Evolutionary conservation across 441 rosid species (phyloP).

Genomic region (Gossypium davidsonii): DNA sequence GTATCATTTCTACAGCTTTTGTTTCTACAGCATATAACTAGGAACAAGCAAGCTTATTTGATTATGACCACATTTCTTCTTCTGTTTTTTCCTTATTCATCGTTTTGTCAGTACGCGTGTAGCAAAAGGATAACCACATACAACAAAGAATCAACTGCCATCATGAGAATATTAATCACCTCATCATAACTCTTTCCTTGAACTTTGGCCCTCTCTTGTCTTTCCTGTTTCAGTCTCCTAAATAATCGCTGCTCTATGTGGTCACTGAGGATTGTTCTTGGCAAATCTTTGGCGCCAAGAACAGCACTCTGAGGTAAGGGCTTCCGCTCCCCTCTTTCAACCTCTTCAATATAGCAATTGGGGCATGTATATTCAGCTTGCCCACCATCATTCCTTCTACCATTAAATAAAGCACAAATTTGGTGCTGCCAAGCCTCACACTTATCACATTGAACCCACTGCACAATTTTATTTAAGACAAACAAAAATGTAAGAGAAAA

Average conservation of each 20-base stretch:
- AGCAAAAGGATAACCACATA: background rate
- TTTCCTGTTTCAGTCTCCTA: constrained; percentile 75
- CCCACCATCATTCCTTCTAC: constrained; percentile 96
- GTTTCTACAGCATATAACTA: constrained; percentile 4
- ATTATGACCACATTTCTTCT: background rate
- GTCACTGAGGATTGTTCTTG: constrained; percentile 92
- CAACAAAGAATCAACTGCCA: constrained; percentile 1
- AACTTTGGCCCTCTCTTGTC: constrained; percentile 80
- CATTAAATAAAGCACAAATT: constrained; percentile 96
- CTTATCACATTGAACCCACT: constrained; percentile 99
- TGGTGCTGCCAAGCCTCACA: constrained; percentile 99
- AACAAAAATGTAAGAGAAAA: constrained; percentile 13
- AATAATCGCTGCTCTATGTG: constrained; percentile 89
- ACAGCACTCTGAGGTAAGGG: constrained; percentile 99
- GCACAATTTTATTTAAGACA: constrained; percentile 26
- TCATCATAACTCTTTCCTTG: constrained; percentile 90
- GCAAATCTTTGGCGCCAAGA: constrained; percentile 97
- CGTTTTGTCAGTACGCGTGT: background rate
- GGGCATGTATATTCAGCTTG: constrained; percentile 99
- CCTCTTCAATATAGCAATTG: constrained; percentile 84
- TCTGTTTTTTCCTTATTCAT: background rate
- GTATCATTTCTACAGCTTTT: background rate
- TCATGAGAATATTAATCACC: constrained; percentile 40
- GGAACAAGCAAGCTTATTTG: background rate
- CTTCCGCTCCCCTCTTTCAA: constrained; percentile 82